phyloP scores from a whole-genome alignment of 2,329 filamentous ascomycete species.

The Podosphaera aphanis region DNA sequence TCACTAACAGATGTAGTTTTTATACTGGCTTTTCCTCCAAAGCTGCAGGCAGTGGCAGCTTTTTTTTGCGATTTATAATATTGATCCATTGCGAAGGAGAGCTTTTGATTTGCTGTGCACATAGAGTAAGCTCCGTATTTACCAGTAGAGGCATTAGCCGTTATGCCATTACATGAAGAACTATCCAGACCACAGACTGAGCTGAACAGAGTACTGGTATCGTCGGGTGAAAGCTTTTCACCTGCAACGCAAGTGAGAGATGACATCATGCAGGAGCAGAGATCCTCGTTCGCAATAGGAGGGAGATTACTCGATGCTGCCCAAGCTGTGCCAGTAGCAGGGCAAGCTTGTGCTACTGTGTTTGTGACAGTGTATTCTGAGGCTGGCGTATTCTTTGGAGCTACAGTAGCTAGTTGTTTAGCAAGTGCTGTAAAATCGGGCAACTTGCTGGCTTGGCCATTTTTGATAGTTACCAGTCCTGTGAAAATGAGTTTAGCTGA shows the following conservation, averaged over 20 bases:
- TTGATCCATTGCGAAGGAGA: constrained; percentile 48
- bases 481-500: constrained; percentile 13
- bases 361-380: constrained; percentile 51
- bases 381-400: constrained; percentile 41
- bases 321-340: constrained; percentile 41
- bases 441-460: constrained; percentile 38
- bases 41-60: constrained; percentile 39
- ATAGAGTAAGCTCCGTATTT: constrained; percentile 57
- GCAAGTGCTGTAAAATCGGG: constrained; percentile 54
- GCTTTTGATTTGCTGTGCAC: constrained; percentile 47
- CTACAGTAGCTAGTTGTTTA: constrained; percentile 42
- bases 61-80: constrained; percentile 41
- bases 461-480: constrained; percentile 42
- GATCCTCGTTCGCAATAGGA: constrained; percentile 50
- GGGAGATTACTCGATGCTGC: constrained; percentile 48
- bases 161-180: constrained; percentile 42
- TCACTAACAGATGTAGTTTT: constrained; percentile 23
- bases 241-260: constrained; percentile 48
- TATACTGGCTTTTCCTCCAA: constrained; percentile 39
- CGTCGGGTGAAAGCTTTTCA: constrained; percentile 28
- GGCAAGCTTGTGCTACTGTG: constrained; percentile 46
- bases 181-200: constrained; percentile 40
- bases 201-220: constrained; percentile 47
- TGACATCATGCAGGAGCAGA: constrained; percentile 71
- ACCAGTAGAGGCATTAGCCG: constrained; percentile 40